Evolutionary conservation across 164 flowering plant species (phyloP), one percentile per base, ranked within the genome.

Genomic region (Liriodendron chinense): DNA sequence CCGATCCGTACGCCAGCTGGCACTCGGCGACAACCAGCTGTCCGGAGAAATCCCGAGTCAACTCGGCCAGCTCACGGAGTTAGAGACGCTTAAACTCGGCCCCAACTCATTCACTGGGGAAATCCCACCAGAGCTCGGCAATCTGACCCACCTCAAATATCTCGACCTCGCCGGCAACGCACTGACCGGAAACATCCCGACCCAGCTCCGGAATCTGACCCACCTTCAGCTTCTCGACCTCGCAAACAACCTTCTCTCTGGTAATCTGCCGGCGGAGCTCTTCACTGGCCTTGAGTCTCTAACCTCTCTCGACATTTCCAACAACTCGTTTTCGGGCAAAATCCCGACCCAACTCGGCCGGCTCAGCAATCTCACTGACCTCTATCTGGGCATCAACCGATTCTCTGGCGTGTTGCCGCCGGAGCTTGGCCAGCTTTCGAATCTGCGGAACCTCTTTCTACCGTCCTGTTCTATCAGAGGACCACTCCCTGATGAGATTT

Each of bases 151-250:
- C 69, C 86, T 96, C 59, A 83, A 82, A 12, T 97, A 94, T 73
- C 79, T 96, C 9, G 95, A 94, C 68, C 86, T 96, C 9, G 98
- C 97, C 0, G 99, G 99, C 0, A 96, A 94, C 89, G 92, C 68
- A 79, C 94, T 96, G 80, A 8, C 75, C 64, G 99, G 98, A 0
- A 25, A 7, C 7, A 92, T 96, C 14, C 99, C 98, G 53, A 76
- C 80, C 28, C 91, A 83, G 83, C 91, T 86, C 74, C 97, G 97
- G 28, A 93, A 94, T 85, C 68, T 93, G 22, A 84, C 90, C 1
- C 85, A 34, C 18, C 84, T 95, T 3, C 80, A 77, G 66, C 84
- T 93, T 71, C 96, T 95, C n/a, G 92, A 95, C 71, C 67, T 91
- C 22, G 98, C 98, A 0, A 93, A 8, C 86, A 95, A 95, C 74